phyloP scores from a whole-genome alignment of 2,329 filamentous ascomycete species.

The Colletotrichum tanaceti region DNA sequence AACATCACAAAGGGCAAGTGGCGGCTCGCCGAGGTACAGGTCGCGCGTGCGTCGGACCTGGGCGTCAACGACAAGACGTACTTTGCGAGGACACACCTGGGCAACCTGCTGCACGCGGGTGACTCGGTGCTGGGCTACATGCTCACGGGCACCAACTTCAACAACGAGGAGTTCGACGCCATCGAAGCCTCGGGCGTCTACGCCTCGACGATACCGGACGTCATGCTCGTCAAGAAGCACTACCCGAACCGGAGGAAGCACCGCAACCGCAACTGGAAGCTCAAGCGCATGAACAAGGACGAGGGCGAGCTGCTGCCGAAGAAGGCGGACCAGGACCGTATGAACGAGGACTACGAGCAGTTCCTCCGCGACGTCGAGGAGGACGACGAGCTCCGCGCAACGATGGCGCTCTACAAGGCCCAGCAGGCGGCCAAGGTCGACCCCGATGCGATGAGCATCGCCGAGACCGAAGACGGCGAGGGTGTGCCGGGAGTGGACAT shows the following conservation, averaged over 20 bases:
- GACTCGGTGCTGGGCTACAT: slow-evolving; percentile 95
- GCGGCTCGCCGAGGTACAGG: slow-evolving; percentile 86
- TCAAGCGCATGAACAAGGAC: slow-evolving; percentile 92
- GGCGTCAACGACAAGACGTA: slow-evolving; percentile 89
- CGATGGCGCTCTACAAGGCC: slow-evolving; percentile 87
- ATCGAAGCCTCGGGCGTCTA: slow-evolving; percentile 83
- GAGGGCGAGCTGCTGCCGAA: slow-evolving; percentile 87
- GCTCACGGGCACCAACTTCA: slow-evolving; percentile 89
- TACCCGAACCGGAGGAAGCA: slow-evolving; percentile 88
- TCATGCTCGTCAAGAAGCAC: slow-evolving; percentile 96
- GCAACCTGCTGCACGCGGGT: slow-evolving; percentile 84
- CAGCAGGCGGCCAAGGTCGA: slow-evolving; percentile 63
- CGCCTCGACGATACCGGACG: slow-evolving; percentile 84
- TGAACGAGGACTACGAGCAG: slow-evolving; percentile 95
- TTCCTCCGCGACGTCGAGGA: slow-evolving; percentile 98
- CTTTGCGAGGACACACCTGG: slow-evolving; percentile 90
- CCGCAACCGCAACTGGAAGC: slow-evolving; percentile 87
- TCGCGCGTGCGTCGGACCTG: slow-evolving; percentile 87
- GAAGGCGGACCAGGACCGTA: slow-evolving; percentile 86
- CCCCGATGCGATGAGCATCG: slow-evolving; percentile 75
- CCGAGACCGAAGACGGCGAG: slow-evolving; percentile 71
- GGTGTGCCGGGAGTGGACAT: slow-evolving; percentile 78
- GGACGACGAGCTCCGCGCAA: slow-evolving; percentile 86
- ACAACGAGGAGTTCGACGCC: slow-evolving; percentile 86
- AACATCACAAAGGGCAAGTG: slow-evolving; percentile 83